Evolutionary conservation across 768 basidiomycete species (phyloP).

Genomic region (Phanerodontia chrysosporium): DNA sequence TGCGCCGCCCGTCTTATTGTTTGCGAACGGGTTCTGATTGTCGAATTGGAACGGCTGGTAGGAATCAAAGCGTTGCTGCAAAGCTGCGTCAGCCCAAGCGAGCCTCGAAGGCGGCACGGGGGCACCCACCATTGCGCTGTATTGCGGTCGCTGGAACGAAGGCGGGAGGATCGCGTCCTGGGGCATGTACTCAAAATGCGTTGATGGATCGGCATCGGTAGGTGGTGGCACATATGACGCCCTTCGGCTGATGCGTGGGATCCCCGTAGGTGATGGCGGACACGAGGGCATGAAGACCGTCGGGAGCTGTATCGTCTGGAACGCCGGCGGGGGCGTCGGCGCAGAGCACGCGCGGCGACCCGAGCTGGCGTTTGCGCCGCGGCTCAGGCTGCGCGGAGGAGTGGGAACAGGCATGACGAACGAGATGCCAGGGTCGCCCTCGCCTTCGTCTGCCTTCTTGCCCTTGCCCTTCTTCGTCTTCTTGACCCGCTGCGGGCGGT

Average conservation of each 20-base stretch:
- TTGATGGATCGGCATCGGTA: conserved; percentile 32
- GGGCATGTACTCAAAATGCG: conserved; percentile 55
- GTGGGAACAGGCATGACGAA: conserved; percentile 34
- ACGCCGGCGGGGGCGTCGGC: conserved; percentile 60
- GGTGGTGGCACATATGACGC: conserved; percentile 34
- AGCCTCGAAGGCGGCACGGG: conserved; percentile 29
- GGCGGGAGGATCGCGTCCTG: conserved; percentile 38
- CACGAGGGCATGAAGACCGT: conserved; percentile 60
- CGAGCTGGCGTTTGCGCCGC: conserved; percentile 31
- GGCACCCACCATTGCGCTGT: conserved; percentile 39
- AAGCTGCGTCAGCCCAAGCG: background rate
- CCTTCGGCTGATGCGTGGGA: conserved; percentile 58
- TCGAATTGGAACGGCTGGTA: conserved; percentile 10
- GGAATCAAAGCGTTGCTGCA: conserved; percentile 2
- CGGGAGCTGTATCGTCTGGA: conserved; percentile 68
- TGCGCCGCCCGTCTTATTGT: conserved; percentile 47
- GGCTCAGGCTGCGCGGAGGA: conserved; percentile 28
- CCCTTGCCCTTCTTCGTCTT: conserved; percentile 50
- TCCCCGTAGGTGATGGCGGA: conserved; percentile 54
- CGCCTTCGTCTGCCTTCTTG: conserved; percentile 44
- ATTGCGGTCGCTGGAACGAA: conserved; percentile 29
- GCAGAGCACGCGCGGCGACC: conserved; percentile 47
- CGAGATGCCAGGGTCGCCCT: conserved; percentile 47
- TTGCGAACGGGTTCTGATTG: conserved; percentile 12
- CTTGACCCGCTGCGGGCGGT: conserved; percentile 63